phyloP scores from a whole-genome alignment of 176 grass and related monocot species.

The Stipa capillata region DNA sequence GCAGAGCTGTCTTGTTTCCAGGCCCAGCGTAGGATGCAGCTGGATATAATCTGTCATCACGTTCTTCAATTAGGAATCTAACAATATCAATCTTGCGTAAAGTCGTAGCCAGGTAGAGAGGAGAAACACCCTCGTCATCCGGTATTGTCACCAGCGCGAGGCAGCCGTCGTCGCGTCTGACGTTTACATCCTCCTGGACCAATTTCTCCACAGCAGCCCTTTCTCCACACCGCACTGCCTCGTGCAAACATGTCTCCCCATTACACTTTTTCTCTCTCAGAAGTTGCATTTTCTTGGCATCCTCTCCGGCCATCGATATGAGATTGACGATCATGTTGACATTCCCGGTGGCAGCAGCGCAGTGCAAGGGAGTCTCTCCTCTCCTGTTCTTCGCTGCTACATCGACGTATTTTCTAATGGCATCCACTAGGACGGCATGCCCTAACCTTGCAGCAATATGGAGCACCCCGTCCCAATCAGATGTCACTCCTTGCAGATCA shows the following conservation, averaged over 20 bases:
- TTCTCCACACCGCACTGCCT: neutral
- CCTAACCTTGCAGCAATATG: neutral
- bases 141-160: neutral
- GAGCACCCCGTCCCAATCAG: neutral
- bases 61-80: neutral
- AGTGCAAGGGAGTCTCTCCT: neutral
- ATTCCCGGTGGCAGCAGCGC: neutral
- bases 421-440: neutral
- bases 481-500: neutral
- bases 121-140: neutral
- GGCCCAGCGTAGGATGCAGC: neutral
- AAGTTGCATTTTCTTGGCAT: neutral
- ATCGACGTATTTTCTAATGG: neutral
- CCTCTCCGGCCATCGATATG: too few relatives aligned
- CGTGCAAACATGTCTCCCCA: neutral
- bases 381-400: neutral
- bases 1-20: neutral
- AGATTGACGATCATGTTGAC: neutral
- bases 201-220: neutral
- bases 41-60: too few relatives aligned
- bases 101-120: slow-evolving; percentile 2
- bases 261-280: neutral
- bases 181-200: neutral
- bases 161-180: too few relatives aligned
- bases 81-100: neutral